Base-by-base conservation (phyloP, 129 eudicot genomes). In the Saussurea involucrata region DNA sequence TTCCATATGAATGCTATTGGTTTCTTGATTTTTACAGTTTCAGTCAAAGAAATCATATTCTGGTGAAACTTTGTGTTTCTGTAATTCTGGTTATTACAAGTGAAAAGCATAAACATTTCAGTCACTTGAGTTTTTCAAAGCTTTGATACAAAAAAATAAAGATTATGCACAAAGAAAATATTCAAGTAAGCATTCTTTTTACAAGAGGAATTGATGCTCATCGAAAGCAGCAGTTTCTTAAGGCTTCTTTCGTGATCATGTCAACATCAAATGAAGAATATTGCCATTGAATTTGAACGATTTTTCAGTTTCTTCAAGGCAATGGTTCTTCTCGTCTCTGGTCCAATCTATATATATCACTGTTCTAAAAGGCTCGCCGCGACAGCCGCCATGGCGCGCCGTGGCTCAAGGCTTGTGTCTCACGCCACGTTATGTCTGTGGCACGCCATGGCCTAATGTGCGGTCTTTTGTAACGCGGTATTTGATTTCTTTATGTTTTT, bases 291-390 rank as follows among this genome's bases (percentile, higher is more conserved):
- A 86, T 81, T 91, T 83, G 84, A 95, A 95, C 2, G 97, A 95
- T 72, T 89, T 95, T 88, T 91, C 94, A 1, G 99, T 95, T 85
- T 92, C 99, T 85, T 95, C 95, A 76, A 95, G 83, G 72, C 97
- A 95, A 74, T 83, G 99, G 80, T 92, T 83, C 92, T 92, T 95
- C 83, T 95, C 95, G 65, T 92, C 99, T 74, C 95, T 86, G 32
- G 89, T 95, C 99, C 99, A 95, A n/a, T n/a, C n/a, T n/a, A n/a
- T n/a, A n/a, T n/a, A n/a, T n/a, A n/a, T n/a, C n/a, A n/a, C n/a
- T n/a, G n/a, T n/a, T n/a, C n/a, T n/a, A n/a, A n/a, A n/a, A n/a
- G n/a, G n/a, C n/a, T n/a, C n/a, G n/a, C n/a, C n/a, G n/a, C n/a
- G n/a, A n/a, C n/a, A n/a, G n/a, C n/a, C n/a, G n/a, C n/a, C n/a